Evolutionary conservation across 2,329 filamentous ascomycete species (phyloP).

Genomic region (Colletotrichum brevisporum): DNA sequence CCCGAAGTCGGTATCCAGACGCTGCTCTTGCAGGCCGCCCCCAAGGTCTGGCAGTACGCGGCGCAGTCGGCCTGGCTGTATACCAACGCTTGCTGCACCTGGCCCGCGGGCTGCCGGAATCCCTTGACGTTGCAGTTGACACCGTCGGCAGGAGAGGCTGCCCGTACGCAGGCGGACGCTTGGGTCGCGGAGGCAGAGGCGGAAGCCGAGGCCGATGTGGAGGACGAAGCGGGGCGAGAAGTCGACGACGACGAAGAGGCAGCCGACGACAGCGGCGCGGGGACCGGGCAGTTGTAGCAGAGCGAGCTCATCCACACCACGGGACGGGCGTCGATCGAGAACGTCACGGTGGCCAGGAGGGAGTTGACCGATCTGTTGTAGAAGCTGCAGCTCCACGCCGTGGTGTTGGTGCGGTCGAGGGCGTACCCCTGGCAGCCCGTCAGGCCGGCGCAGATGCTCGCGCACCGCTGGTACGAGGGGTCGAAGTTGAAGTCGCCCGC

Average conservation of each 20-base stretch:
- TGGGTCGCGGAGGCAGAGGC: background rate
- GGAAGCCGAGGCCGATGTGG: background rate
- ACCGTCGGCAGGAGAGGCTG: background rate
- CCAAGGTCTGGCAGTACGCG: slow-evolving; percentile 6
- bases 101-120: slow-evolving; percentile 11
- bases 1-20: slow-evolving; percentile 10
- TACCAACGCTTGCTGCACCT: background rate
- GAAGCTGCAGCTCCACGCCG: slow-evolving; percentile 22
- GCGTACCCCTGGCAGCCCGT: slow-evolving; percentile 26
- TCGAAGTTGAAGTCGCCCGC: slow-evolving; percentile 27
- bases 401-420: slow-evolving; percentile 20
- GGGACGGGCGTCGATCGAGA: slow-evolving; percentile 1
- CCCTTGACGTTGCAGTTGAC: slow-evolving; percentile 21
- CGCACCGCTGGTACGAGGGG: slow-evolving; percentile 25
- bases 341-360: background rate
- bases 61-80: slow-evolving; percentile 17
- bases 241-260: background rate
- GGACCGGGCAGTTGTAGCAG: slow-evolving; percentile 24
- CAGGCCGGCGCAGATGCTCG: slow-evolving; percentile 15
- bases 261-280: slow-evolving; percentile 6
- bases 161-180: background rate
- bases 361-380: slow-evolving; percentile 10
- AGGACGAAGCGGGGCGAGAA: background rate
- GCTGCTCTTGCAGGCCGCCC: slow-evolving; percentile 18
- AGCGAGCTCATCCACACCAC: slow-evolving; percentile 30